phyloP scores from a whole-genome alignment of 805 yeast species.

The Candida sonorensis region DNA sequence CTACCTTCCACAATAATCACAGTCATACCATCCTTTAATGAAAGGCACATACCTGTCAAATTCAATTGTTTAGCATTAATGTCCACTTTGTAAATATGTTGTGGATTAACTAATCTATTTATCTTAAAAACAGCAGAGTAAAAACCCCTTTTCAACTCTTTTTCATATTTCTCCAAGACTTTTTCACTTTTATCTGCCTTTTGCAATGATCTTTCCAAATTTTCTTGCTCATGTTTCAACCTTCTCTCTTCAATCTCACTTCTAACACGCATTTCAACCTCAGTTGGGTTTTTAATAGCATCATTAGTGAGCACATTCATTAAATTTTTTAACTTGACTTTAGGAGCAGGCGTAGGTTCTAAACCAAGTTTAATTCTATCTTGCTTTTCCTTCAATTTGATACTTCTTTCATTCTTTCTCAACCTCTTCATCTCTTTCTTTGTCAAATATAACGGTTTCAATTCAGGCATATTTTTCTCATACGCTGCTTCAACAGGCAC shows the following conservation, averaged over 20 bases:
- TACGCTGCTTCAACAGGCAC: constrained; percentile 55
- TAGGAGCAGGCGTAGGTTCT: constrained; percentile 84
- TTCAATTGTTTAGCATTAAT: constrained; percentile 70
- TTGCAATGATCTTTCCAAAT: constrained; percentile 55
- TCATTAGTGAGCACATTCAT: constrained; percentile 83
- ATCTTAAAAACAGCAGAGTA: constrained; percentile 55
- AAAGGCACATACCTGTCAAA: constrained; percentile 56
- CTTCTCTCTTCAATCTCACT: constrained; percentile 61
- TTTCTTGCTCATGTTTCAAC: constrained; percentile 49
- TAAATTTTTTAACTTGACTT: constrained; percentile 75
- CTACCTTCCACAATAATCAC: constrained; percentile 75
- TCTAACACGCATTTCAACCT: constrained; percentile 66
- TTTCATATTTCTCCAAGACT: constrained; percentile 34
- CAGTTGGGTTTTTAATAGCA: constrained; percentile 84
- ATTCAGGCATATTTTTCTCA: constrained; percentile 37
- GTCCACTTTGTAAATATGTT: constrained; percentile 68
- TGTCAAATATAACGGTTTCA: constrained; percentile 54
- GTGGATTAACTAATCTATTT: constrained; percentile 48
- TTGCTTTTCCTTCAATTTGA: constrained; percentile 60
- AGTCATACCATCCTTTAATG: constrained; percentile 37
- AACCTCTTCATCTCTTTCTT: constrained; percentile 69
- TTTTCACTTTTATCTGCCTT: constrained; percentile 53
- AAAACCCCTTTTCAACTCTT: constrained; percentile 44
- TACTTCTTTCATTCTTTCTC: constrained; percentile 62
- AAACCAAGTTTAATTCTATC: constrained; percentile 75